Evolutionary conservation across 2,329 filamentous ascomycete genomes (phyloP).

Genomic region (Colletotrichum caudatum): DNA sequence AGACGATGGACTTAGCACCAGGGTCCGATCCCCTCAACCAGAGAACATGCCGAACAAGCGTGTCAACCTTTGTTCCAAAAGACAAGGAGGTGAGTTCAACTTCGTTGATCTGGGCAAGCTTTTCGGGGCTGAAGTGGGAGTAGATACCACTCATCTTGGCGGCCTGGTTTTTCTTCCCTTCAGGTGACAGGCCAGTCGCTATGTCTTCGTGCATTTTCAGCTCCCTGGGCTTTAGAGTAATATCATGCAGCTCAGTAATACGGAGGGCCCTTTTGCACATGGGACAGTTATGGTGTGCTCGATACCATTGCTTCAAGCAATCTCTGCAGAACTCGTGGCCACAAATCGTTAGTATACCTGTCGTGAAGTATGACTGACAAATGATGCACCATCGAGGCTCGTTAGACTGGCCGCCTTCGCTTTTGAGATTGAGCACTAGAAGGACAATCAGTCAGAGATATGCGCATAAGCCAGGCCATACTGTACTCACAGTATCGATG

Average conservation of each 20-base stretch:
- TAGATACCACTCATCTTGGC: constrained; percentile 73
- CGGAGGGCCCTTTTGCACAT: constrained; percentile 81
- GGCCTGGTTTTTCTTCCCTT: constrained; percentile 3
- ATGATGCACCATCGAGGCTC: constrained; percentile 84
- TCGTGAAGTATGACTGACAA: constrained; percentile 80
- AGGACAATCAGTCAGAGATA: not conserved
- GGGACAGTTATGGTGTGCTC: constrained; percentile 80
- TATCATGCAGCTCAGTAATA: constrained; percentile 80
- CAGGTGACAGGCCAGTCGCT: constrained; percentile 28
- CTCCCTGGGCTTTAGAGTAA: constrained; percentile 83
- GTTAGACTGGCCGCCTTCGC: constrained; percentile 71
- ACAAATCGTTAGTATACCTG: constrained; percentile 87
- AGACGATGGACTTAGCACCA: constrained; percentile 92
- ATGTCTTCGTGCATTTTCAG: constrained; percentile 69
- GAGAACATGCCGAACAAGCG: constrained; percentile 80
- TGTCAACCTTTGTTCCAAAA: constrained; percentile 93
- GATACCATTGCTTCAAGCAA: constrained; percentile 85
- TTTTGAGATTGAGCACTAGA: constrained; percentile 65
- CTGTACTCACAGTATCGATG: constrained; percentile 73
- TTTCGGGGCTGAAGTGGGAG: constrained; percentile 76
- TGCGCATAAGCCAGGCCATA: no score
- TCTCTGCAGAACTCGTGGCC: constrained; percentile 94
- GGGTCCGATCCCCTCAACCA: constrained; percentile 89
- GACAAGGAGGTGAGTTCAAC: constrained; percentile 79
- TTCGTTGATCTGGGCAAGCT: constrained; percentile 83